Evolutionary conservation across 805 yeast genomes (phyloP), one percentile per base, ranked within the genome.

Genomic region (Kodamaea leandrae): DNA sequence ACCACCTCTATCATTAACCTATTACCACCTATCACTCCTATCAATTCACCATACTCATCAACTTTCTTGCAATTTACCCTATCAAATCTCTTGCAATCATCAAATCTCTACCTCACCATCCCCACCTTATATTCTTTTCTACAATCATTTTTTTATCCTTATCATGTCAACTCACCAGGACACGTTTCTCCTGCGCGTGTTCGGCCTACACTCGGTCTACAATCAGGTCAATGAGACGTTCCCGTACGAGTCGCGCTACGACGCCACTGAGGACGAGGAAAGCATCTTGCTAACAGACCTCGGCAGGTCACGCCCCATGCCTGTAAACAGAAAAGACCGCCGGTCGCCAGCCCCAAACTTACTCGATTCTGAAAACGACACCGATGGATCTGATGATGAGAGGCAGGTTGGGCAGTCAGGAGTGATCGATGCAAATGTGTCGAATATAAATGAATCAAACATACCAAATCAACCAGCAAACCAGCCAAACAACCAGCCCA

Each of bases 181-280:
- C 50, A 80, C 85, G 4, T 81, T 81, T 52, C 65, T 81, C 44
- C 78, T 83, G 7, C 66, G 86, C 30, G 83, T 81, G 16, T 80
- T 81, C 59, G 86, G 85, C 3, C 60, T 70, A 27, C 66, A 68
- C 41, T 68, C 74, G 6, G 60, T 69, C 8, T 70, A 70, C 49
- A 68, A 63, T 47, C 71, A 64, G 45, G 50, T 65, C 12, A 58
- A 64, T 18, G 71, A 68, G 21, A 65, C 63, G 43, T 63, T 62
- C 49, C 68, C 60, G 34, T 67, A 58, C 54, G 37, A 32, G 3
- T 25, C 27, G 17, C 23, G 4, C 35, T 24, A 19, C 29, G 40
- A 37, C 6, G n/a, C n/a, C n/a, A n/a, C n/a, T n/a, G 40, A 37
- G n/a, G 42, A 39, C 7, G 42, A 33, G 19, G 42, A 39, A 7